Percentiles rank a stretch among this genome's conserved stretches.
Evolutionary conservation across 495 filamentous ascomycete species (phyloP).

Genomic region (Lasiosphaeriaceae sp.): DNA sequence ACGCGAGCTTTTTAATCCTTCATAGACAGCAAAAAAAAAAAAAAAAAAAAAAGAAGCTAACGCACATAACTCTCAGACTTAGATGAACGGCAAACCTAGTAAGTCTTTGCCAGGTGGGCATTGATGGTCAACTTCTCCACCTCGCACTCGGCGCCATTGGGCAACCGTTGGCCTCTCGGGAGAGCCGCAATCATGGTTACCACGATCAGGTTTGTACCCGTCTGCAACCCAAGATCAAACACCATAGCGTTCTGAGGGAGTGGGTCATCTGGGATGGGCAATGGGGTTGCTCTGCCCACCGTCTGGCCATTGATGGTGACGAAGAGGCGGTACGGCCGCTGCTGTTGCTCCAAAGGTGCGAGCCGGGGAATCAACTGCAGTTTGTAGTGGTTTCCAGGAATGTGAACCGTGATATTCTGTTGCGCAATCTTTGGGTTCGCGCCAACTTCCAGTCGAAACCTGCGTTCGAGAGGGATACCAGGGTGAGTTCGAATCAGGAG

Average conservation of each 20-base stretch:
- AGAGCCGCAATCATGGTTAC: constrained; percentile 62
- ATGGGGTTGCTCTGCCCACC: constrained; percentile 48
- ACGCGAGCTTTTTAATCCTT: no score
- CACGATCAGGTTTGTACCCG: constrained; percentile 64
- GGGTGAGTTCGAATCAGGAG: constrained; percentile 64
- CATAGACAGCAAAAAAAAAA: no score
- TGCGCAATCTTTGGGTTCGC: constrained; percentile 59
- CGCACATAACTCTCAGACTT: no score
- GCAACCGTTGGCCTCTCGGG: constrained; percentile 52
- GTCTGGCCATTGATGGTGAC: constrained; percentile 50
- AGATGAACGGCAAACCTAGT: background rate
- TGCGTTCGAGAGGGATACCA: constrained; percentile 49
- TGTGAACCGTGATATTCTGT: constrained; percentile 63
- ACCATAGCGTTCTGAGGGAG: constrained; percentile 43
- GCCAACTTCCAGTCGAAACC: constrained; percentile 54
- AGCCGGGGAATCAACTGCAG: constrained; percentile 63
- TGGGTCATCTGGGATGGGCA: constrained; percentile 42
- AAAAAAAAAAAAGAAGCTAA: background rate
- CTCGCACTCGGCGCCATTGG: constrained; percentile 56
- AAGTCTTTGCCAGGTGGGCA: constrained; percentile 20
- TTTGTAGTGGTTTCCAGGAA: constrained; percentile 59
- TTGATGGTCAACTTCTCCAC: constrained; percentile 59
- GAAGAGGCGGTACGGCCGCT: constrained; percentile 26
- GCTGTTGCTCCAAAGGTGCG: constrained; percentile 48
- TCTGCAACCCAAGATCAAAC: constrained; percentile 57